Evolutionary conservation across 1,284 basidiomycete species (phyloP).

Genomic region (Xerocomus alliaceus): DNA sequence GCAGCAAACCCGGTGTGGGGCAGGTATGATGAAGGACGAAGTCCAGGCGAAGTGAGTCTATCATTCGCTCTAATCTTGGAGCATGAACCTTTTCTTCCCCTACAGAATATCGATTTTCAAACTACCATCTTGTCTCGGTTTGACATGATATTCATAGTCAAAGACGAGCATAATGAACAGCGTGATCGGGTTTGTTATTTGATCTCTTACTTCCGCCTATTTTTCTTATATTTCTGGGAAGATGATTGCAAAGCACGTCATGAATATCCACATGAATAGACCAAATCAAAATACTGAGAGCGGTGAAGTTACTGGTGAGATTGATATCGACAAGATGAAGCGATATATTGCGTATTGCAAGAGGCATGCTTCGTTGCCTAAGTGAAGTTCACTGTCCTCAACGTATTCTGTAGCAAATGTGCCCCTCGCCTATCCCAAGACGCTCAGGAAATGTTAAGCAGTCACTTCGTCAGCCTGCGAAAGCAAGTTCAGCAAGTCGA

Average conservation of each 20-base stretch:
- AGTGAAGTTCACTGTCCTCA: slow-evolving; percentile 2
- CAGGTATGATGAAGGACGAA: slow-evolving; percentile 96
- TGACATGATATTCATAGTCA: slow-evolving; percentile 99
- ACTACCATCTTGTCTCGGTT: slow-evolving; percentile 98
- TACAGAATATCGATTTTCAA: slow-evolving; percentile 95
- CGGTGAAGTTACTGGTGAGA: slow-evolving; percentile 83
- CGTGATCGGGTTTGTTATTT: slow-evolving; percentile 77
- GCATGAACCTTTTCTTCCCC: background rate
- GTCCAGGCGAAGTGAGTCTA: slow-evolving; percentile 84
- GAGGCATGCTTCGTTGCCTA: slow-evolving; percentile 57
- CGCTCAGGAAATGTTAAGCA: slow-evolving; percentile 95
- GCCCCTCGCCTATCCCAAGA: slow-evolving; percentile 93
- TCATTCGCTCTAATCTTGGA: background rate
- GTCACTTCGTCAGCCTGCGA: slow-evolving; percentile 94
- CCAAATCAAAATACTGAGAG: slow-evolving; percentile 67
- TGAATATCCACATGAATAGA: slow-evolving; percentile 98
- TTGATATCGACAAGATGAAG: slow-evolving; percentile 98
- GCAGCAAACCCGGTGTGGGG: slow-evolving; percentile 99
- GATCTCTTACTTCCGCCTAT: background rate
- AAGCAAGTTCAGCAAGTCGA: slow-evolving; percentile 98
- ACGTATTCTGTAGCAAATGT: slow-evolving; percentile 72
- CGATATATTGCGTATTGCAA: slow-evolving; percentile 97
- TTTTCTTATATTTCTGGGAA: slow-evolving; percentile 39
- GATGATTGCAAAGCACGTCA: slow-evolving; percentile 97
- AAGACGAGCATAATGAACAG: slow-evolving; percentile 96